Conservation (phyloP, 129 eudicot genomes). For the Pittosporum tobira region DNA sequence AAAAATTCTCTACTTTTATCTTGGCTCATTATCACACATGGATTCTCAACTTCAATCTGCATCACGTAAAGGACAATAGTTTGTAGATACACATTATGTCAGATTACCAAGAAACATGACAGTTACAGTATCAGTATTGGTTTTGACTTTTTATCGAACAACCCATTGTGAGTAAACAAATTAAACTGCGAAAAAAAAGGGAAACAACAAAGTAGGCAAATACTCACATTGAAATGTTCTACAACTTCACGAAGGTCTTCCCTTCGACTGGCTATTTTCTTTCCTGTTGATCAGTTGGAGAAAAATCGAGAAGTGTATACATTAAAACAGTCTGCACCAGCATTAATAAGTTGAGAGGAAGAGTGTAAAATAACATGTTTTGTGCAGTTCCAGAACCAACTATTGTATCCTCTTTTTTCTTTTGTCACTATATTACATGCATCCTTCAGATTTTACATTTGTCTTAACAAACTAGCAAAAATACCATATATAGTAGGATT, state of each 20-base stretch:
- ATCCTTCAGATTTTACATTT: neutral
- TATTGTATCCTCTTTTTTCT: no score
- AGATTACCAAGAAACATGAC: neutral
- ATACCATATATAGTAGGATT: neutral
- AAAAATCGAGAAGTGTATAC: neutral
- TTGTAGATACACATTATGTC: neutral
- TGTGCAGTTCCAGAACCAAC: no score
- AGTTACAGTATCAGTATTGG: neutral
- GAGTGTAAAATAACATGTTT: no score
- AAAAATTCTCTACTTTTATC: slow-evolving; percentile 97
- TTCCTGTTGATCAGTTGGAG: slow-evolving; percentile 48
- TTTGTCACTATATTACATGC: no score
- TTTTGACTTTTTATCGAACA: neutral
- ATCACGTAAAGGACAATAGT: slow-evolving; percentile 13
- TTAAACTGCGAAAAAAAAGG: slow-evolving; percentile 2
- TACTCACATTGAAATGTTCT: slow-evolving; percentile 88
- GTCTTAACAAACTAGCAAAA: neutral
- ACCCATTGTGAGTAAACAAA: neutral
- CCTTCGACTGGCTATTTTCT: slow-evolving; percentile 55
- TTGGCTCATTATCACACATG: slow-evolving; percentile 95
- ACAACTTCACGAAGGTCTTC: slow-evolving; percentile 84
- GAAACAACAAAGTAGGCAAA: slow-evolving; percentile 10
- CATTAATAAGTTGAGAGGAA: no score
- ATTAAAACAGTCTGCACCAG: no score
- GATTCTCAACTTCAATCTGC: slow-evolving; percentile 99